Conservation (phyloP, 108 stramenopile genomes). For the Fistulifera solaris region DNA sequence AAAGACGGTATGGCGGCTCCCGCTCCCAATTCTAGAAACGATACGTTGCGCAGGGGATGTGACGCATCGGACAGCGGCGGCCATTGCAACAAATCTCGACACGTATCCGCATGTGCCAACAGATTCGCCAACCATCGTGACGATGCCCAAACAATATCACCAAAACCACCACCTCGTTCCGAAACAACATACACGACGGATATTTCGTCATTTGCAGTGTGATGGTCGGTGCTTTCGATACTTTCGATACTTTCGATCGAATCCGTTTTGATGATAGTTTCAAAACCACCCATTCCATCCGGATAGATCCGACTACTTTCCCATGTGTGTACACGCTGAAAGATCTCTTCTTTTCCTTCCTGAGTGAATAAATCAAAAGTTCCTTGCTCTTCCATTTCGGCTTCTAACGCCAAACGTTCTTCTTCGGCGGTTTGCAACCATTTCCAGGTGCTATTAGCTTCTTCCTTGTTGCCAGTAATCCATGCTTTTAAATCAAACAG, state of each 20-base stretch:
- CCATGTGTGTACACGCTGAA: conserved; percentile 15
- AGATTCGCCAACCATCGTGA: conserved; percentile 28
- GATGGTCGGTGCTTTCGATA: not conserved
- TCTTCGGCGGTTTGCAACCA: conserved; percentile 21
- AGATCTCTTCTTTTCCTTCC: not conserved
- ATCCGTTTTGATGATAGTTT: not conserved
- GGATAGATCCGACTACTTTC: conserved; percentile 10
- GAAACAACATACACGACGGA: conserved; percentile 18
- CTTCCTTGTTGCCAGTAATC: too few species aligned
- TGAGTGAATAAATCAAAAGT: conserved; percentile 3
- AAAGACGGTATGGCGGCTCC: conserved; percentile 34
- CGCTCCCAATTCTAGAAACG: conserved; percentile 36
- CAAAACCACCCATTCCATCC: conserved; percentile 18
- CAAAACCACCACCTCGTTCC: conserved; percentile 18
- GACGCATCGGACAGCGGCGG: not conserved
- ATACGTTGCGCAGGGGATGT: conserved; percentile 23
- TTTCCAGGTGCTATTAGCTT: not conserved
- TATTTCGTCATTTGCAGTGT: not conserved
- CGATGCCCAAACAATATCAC: conserved; percentile 37
- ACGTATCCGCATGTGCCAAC: conserved; percentile 22
- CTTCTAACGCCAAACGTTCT: conserved; percentile 12
- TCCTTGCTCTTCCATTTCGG: conserved; percentile 13
- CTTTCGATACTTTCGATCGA: not conserved
- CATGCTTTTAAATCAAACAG: too few species aligned
- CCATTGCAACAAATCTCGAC: conserved; percentile 10